Base-by-base conservation (phyloP, 805 yeast genomes). In the Diddensiella caesifluorescens region DNA sequence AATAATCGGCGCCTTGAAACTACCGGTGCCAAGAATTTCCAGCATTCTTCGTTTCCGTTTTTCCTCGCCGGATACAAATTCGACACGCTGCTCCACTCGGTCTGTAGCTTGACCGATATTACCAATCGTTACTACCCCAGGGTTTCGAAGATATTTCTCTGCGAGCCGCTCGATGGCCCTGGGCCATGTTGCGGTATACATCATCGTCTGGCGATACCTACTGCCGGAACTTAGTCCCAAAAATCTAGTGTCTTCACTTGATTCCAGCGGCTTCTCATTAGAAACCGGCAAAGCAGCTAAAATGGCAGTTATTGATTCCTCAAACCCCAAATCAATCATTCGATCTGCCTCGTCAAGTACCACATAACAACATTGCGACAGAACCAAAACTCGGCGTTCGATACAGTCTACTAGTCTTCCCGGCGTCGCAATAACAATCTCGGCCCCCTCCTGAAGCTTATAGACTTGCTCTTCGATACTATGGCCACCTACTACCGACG, bases 141-240 rank as follows among this genome's bases (percentile, higher is more conserved):
- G 89, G 4, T 71, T 62, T 0, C 61, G 55, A 36, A 89, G 65
- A 55, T 83, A 85, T 15, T 71, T 69, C n/a, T 67, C 60, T 0
- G 92, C 77, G 37, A 90, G 61, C 39, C 69, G 70, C 55, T 83
- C 87, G 31, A 88, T 79, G 0, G 77, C 70, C 0, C 79, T 72
- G 0, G 95, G 83, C 77, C 90, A 79, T 0, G 98, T 92, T 0
- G 97, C 97, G 0, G 97, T 85, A 61, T 86, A 90, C 95, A 90
- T 83, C 75, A 87, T 72, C 0, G 94, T 85, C 38, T 79, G 80
- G 39, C 81, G 54, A 27, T 51, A 49, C 28, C 53, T 41, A 19
- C 44, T 48, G 13, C 15, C 56, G 45, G 4, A 54, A 38, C 4
- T 56, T 52, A 15, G 47, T 36, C 43, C 47, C 43, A 16, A 37